Evolutionary conservation across 2,329 filamentous ascomycete species (phyloP), one percentile per base, ranked within the genome.

Genomic region (Fusarium coicis): DNA sequence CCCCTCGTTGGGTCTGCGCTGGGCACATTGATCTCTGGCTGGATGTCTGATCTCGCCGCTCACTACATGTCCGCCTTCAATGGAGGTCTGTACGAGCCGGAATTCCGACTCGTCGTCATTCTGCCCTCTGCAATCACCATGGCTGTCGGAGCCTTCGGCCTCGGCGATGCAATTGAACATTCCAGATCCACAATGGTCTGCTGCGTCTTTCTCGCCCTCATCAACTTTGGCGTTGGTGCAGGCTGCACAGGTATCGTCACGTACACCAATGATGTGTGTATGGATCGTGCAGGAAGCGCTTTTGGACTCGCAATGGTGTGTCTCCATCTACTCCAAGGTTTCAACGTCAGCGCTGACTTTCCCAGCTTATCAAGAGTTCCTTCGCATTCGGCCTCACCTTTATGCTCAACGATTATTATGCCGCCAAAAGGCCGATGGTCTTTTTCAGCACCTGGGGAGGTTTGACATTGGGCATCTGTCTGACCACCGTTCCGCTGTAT

Each of bases 371-470:
- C 37, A 61, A 61, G 10, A 61, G 58, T 21, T 14, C 37, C 3
- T 61, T 61, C 4, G 58, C 58, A 16, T 61, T 61, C 2, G 58
- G 47, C 3, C 58, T 61, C 1, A 61, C 47, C 10, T 61, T 61
- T 43, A 55, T 61, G 58, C 47, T 61, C 30, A 61, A 61, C 37
- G 32, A 61, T 18, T 61, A 37, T 8, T 61, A 61, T 21, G 37
- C 58, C 37, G 23, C 23, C 1, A 28, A 55, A 28, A 47, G 58
- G 7, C 47, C 58, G 4, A 10, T 43, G 23, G 23, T 61, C 15
- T 61, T 61, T 26, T 61, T 61, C 23, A 43, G 58, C 4, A 61
- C 58, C 18, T 61, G 58, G 58, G 58, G 58, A n/a, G 47, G 39
- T 8, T 10, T 61, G 12, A 54, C 46, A 37, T 7, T 61, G 14